Evolutionary conservation across 108 stramenopile species (phyloP), one percentile per base, ranked within the genome.

Genomic region (Pseudonitzschia multistriata): DNA sequence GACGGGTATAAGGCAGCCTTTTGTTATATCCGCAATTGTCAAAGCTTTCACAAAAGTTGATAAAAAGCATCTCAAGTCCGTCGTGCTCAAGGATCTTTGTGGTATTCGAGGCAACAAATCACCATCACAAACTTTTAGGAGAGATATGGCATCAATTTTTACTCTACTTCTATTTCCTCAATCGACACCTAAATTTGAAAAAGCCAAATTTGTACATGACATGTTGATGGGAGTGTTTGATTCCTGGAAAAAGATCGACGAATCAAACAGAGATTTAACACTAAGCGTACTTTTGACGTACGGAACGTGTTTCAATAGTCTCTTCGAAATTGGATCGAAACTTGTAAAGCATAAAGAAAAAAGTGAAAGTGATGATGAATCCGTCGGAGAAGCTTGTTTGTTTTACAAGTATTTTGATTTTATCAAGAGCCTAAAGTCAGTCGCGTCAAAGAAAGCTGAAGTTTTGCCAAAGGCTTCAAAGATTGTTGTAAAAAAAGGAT

Each of bases 261-360:
- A 14, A 13, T 28, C 61, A 1, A 22, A 55, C 5, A 36, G 55
- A 31, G 62, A 40, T 7, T 36, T 36, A 8, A 40, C 37, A 10
- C 28, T 76, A 1, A 62, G 64, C 11, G 52, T 53, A 21, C 37
- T 70, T 8, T 24, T 76, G 19, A 24, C 42, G 11, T 76, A 60
- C 57, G 75, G 68, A 1, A 37, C 67, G 6, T 42, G 36, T 25
- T 70, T 70, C 63, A 56, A 70, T 31, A 42, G 31, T n/a, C 13
- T 76, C 27, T 30, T 49, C n/a, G 68, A 70, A n/a, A 70, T 76
- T 19, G 75, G 68, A 34, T 63, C 68, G 34, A 64, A 47, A n/a
- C 55, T 76, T 45, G 39, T 74, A 2, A 5, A 19, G 19, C 30
- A 22, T 1, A 35, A 7, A 59, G 67, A 22, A 53, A 5, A 5